Conservation (phyloP, 1,139 yeast species). For the Yamadazyma dushanensis region DNA sequence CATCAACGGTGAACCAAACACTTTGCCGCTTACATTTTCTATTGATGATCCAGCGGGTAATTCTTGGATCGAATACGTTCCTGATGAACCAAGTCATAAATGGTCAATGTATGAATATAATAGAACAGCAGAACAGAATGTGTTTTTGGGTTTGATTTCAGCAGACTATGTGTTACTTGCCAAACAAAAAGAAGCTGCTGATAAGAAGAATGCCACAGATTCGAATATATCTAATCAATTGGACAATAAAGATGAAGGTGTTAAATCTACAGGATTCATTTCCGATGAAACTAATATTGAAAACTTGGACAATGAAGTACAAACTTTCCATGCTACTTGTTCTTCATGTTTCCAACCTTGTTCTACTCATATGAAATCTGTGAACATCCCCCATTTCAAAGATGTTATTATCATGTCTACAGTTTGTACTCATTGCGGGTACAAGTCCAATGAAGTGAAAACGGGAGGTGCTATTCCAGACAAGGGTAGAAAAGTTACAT, state of each 20-base stretch:
- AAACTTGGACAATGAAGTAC: conserved; percentile 84
- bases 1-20: conserved; percentile 62
- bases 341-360: conserved; percentile 82
- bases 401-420: conserved; percentile 98
- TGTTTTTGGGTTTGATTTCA: conserved; percentile 79
- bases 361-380: conserved; percentile 95
- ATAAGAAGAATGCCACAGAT: conserved; percentile 39
- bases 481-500: conserved; percentile 72
- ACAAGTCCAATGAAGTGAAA: conserved; percentile 95
- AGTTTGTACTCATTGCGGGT: conserved; percentile 89
- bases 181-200: conserved; percentile 39
- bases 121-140: conserved; percentile 88
- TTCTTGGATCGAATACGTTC: conserved; percentile 91
- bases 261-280: conserved; percentile 53
- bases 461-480: conserved; percentile 97
- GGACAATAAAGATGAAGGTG: conserved; percentile 21
- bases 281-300: conserved; percentile 80
- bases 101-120: conserved; percentile 86
- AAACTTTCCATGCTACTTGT: conserved; percentile 89
- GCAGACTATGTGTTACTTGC: conserved; percentile 71
- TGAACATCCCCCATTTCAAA: conserved; percentile 95
- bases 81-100: conserved; percentile 86
- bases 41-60: conserved; percentile 97
- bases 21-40: conserved; percentile 75
- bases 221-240: conserved; percentile 26